Base-by-base conservation (phyloP, 2,329 filamentous ascomycete genomes). In the Colletotrichum destructivum region DNA sequence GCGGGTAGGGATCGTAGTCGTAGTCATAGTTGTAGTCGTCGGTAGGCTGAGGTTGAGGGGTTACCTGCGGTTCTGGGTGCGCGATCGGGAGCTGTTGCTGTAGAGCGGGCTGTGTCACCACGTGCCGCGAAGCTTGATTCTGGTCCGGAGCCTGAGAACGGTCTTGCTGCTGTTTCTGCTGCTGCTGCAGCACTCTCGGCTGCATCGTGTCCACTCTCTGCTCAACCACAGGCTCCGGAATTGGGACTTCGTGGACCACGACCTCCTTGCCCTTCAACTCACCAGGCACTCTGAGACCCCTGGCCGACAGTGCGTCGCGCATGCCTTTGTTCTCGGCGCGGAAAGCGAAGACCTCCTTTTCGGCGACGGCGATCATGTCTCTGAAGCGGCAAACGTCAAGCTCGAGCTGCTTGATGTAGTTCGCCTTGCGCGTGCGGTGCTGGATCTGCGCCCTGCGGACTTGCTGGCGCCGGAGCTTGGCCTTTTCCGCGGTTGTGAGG, bases 371-470 rank as follows among this genome's bases (percentile, higher is more conserved):
- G 70, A 89, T 86, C 74, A 85, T 78, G 62, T 86, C 84, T 15
- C 87, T 84, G 66, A 88, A 82, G 73, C 82, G 81, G 16, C 82
- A 80, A 21, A 87, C 79, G 74, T 89, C 87, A 71, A 84, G 79
- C 80, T 89, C 88, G 40, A 89, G 84, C 79, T 88, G 81, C 75
- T 84, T 85, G 73, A 86, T 82, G 76, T 89, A 88, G 76, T 88
- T 85, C 62, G 85, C 86, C 75, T 89, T 89, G 75, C 88, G 86
- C 77, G 87, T 84, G 18, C 88, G 86, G 75, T 89, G 88, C 76
- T 88, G 84, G 47, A 85, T 84, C 81, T 89, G 88, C 2, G 88
- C 88, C 26, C 82, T 83, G 3, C 87, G 80, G 62, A 89, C 87
- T 73, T 89, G 88, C 3, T 84, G 84, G 0, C 88, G 84, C 5